Percentiles rank a stretch among this genome's conserved stretches.
phyloP scores from a whole-genome alignment of 139 green algal species.

The Chlorella sp. region DNA sequence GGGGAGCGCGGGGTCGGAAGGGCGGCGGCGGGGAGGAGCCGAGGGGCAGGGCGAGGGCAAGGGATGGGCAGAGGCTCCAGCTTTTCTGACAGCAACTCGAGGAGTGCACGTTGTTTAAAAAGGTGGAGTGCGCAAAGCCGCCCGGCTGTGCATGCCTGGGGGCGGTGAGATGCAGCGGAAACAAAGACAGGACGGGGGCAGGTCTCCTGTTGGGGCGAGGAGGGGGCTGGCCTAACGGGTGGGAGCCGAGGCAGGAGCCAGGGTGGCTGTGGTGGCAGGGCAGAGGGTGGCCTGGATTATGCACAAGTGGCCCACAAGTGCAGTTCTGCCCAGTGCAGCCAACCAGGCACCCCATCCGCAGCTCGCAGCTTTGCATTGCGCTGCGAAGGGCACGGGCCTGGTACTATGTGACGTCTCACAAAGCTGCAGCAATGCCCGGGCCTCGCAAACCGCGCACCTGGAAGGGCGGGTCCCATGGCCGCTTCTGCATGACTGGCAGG shows the following conservation, averaged over 20 bases:
- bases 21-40: neutral
- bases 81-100: too few species aligned
- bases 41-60: neutral
- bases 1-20: neutral
- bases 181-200: neutral
- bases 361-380: too few species aligned
- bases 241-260: too few species aligned
- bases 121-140: too few species aligned
- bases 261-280: neutral
- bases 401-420: neutral
- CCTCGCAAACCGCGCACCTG: neutral
- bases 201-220: too few species aligned
- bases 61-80: neutral
- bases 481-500: slow-evolving; percentile 37
- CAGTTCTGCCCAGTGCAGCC: too few species aligned
- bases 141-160: neutral
- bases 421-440: neutral
- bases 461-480: slow-evolving; percentile 18
- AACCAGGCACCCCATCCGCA: too few species aligned
- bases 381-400: too few species aligned
- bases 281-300: neutral
- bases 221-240: too few species aligned
- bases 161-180: neutral
- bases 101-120: too few species aligned
- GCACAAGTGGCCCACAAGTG: neutral